Conservation (phyloP, 2,329 filamentous ascomycete species). For the Neopestalotiopsis clavispora region DNA sequence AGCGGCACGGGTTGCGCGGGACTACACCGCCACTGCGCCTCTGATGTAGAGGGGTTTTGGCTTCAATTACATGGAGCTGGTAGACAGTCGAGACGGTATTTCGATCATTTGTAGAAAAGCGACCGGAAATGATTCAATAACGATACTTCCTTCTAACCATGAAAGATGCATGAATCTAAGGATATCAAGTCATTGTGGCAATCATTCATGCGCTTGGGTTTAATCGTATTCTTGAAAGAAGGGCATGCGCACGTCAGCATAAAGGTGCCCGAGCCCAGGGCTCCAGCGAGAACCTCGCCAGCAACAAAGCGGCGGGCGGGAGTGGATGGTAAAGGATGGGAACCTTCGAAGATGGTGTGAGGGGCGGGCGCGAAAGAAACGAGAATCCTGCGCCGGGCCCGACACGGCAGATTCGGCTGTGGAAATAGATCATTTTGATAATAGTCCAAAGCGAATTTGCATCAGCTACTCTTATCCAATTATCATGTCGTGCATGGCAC, state of each 20-base stretch:
- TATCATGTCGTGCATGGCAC: background rate
- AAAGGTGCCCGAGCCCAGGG: background rate
- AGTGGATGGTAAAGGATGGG: background rate
- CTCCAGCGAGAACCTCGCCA: background rate
- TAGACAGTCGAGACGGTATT: too few species aligned
- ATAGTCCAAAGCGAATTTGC: background rate
- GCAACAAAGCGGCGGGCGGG: background rate
- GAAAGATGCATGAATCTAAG: background rate
- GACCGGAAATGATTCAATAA: too few species aligned
- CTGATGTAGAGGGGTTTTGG: too few species aligned
- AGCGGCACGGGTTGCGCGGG: too few species aligned
- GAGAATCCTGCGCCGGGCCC: background rate
- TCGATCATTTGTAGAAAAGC: too few species aligned
- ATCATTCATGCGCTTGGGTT: background rate
- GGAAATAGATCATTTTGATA: background rate
- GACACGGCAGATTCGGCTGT: background rate
- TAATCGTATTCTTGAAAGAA: background rate
- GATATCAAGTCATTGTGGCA: background rate
- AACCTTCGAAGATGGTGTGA: background rate
- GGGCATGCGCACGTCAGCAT: background rate
- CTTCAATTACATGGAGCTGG: too few species aligned
- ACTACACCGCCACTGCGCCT: too few species aligned
- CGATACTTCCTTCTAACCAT: background rate
- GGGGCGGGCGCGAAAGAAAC: background rate
- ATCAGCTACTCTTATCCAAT: background rate